Evolutionary conservation across 129 eudicot species (phyloP), one percentile per base, ranked within the genome.

Genomic region (Lactuca saligna): DNA sequence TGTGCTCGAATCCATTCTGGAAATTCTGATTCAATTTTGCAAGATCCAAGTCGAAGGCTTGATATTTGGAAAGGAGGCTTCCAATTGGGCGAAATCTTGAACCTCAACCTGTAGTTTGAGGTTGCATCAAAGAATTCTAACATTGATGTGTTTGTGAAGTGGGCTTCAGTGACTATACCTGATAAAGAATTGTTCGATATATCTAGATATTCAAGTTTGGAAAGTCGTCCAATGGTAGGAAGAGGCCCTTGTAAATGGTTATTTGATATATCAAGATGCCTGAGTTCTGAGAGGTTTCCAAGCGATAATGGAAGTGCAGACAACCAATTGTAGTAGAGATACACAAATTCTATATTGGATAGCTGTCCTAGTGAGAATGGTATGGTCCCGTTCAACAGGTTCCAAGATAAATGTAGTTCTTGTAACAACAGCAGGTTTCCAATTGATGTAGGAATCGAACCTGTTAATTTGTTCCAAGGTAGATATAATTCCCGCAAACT

Each of bases 1-100:
- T 82, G 86, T 49, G 81, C 69, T 70, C 20, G 75, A 15, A 78
- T 68, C 83, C 83, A 82, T 9, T 10, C 49, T 15, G 81, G 87
- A 46, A 82, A 74, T 5, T 60, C 63, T 13, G 83, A 61, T 5
- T 57, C 68, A 8, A 82, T 31, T 34, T 65, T 61, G 58, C 76
- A 74, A 12, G 75, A 66, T n/a, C 60, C 41, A 8, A 73, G 70
- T 3, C 46, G 11, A 51, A 82, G 39, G 10, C 17, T 3, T 38
- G 17, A 15, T 16, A 82, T 64, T 34, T 78, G 79, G 51, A 77
- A 74, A 25, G 75, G 83, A 7, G 83, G 81, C 33, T 73, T 32
- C 87, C 86, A 81, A 15, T 68, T 7, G 9, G 44, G 51, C 7
- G 80, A 68, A 56, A 85, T 66, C 31, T 71, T 61, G 51, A 74